Base-by-base conservation (phyloP, 2,329 filamentous ascomycete genomes). In the Curvularia eragrostidis region DNA sequence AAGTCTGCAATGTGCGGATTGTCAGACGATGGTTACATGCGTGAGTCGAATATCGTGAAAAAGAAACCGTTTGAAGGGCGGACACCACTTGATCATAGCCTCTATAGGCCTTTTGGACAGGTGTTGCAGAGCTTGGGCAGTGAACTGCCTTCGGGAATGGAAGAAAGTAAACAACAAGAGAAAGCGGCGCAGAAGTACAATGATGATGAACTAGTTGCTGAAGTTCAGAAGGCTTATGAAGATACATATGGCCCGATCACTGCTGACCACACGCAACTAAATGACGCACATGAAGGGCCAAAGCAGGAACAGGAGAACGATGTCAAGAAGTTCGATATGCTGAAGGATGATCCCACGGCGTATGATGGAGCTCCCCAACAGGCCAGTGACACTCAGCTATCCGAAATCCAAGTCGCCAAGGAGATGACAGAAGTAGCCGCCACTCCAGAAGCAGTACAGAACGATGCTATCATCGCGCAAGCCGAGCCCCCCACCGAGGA, bases 91-190 rank as follows among this genome's bases (percentile, higher is more conserved):
- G 62, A 65, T 3, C 61, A 75, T 38, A 75, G 73, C 47, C 58
- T 72, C 10, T 75, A 73, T 52, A 62, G 73, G 43, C 73, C 73
- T 0, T 75, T 76, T 52, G 64, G 61, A 2, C 55, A 64, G 18
- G 68, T 67, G 12, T 21, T 76, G 8, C 64, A 69, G 12, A 71
- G 61, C 36, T 48, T 76, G 44, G 63, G 66, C 21, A 69, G 62
- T 43, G 61, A 71, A 4, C 39, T 21, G 3, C 51, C 62, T 26
- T 48, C n/a, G 5, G 39, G 41, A 32, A 41, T 34, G 9, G 56
- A 58, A 42, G 56, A 38, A 36, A 58, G 61, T 5, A 55, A 54
- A 10, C 44, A 39, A 28, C 55, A 64, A 10, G 55, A 59, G 9
- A 55, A 61, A 2, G 52, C 52, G 24, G 54, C 59, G 50, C 61